Base-by-base conservation (phyloP, 2,329 filamentous ascomycete genomes). In the Teratosphaeria pseudoeucalypti region DNA sequence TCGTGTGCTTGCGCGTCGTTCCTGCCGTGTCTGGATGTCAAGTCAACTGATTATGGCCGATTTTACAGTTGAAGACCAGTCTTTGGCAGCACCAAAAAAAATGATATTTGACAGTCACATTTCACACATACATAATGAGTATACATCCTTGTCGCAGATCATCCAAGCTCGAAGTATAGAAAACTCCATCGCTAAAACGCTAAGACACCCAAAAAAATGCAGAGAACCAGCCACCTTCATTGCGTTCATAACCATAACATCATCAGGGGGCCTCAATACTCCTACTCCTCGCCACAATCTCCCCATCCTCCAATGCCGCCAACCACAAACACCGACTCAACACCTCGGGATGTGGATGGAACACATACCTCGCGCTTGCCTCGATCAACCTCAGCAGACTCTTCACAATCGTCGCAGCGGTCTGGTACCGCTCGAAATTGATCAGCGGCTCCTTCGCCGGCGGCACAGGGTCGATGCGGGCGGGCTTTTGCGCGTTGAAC, bases 261-360 rank as follows among this genome's bases (percentile, higher is more conserved):
- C 43, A 49, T 49, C 43, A 56, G 43, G n/a, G 16, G 6, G 32
- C 54, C 63, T 73, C 70, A 56, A 73, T 61, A 29, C 60, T 62
- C 59, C 62, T 66, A 57, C 70, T 70, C 53, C 67, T 61, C 57
- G 61, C 58, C 11, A 68, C 63, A 67, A 94, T 90, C 68, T 92
- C 88, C n/a, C 85, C 83, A 64, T 92, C 89, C 58, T 76, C 82
- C 58, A 94, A 72, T 10, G 89, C 88, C 54, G 87, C 86, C 76
- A 94, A 85, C 89, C 90, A 94, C n/a, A 94, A 79, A 71, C 89
- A 94, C 63, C 88, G 81, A 73, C 90, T 88, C 4, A 89, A 86
- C 56, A 91, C 82, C 57, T 88, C 87, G 62, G 90, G 87, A 43
- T 92, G 84, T 1, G 88, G 85, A 66, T 85, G 81, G 71, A 92